These are phyloP conservation scores for Candida succiphila DNA, from an alignment of 805 yeast species.

Conservation along the genomic window DNA sequence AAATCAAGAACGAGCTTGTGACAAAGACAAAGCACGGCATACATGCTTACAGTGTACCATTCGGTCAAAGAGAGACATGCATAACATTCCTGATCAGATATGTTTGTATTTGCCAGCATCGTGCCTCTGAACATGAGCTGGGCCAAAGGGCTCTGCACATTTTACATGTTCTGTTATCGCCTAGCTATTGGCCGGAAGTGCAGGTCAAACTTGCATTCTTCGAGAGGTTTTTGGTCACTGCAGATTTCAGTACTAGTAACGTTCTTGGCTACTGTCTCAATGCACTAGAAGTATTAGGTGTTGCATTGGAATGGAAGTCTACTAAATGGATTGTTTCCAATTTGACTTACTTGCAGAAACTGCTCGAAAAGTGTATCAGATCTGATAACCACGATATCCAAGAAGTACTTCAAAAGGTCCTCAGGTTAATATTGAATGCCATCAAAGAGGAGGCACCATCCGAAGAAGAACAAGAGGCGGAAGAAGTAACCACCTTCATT, in stretches of 20 bases:
- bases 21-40: slow-evolving; percentile 33
- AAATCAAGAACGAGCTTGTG: not conserved
- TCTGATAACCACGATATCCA: slow-evolving; percentile 84
- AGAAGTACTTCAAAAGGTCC: slow-evolving; percentile 68
- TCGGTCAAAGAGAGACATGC: slow-evolving; percentile 79
- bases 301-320: slow-evolving; percentile 70
- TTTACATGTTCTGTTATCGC: slow-evolving; percentile 60
- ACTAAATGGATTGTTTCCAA: slow-evolving; percentile 73
- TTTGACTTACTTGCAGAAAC: slow-evolving; percentile 53
- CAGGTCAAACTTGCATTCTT: slow-evolving; percentile 80
- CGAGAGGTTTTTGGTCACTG: slow-evolving; percentile 74
- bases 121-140: slow-evolving; percentile 74
- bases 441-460: slow-evolving; percentile 35
- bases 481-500: slow-evolving; percentile 55
- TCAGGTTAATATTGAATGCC: slow-evolving; percentile 60
- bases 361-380: slow-evolving; percentile 72
- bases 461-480: slow-evolving; percentile 43
- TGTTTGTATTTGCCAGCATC: slow-evolving; percentile 75
- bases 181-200: slow-evolving; percentile 79
- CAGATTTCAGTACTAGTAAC: slow-evolving; percentile 62
- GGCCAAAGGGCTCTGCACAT: slow-evolving; percentile 79
- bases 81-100: slow-evolving; percentile 81
- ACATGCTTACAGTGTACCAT: slow-evolving; percentile 53
- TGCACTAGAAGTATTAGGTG: slow-evolving; percentile 81
- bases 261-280: slow-evolving; percentile 75